Conservation (phyloP, 345 rosid species). For the rapeseed (Brassica napus) region DNA sequence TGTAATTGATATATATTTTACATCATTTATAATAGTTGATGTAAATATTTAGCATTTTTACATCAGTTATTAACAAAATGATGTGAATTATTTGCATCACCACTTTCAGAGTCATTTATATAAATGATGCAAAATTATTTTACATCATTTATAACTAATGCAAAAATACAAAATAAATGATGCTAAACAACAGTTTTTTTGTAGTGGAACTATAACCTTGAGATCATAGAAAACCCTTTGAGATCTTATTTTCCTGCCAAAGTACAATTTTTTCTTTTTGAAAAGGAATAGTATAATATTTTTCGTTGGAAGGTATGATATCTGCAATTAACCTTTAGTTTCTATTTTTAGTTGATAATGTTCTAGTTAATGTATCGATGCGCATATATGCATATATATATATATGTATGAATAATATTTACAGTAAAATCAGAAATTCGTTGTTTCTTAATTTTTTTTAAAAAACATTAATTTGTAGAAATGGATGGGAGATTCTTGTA, state of each 20-base stretch:
- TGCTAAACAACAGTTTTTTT: too few relatives aligned
- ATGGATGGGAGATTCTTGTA: constrained; percentile 42
- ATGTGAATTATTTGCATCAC: too few relatives aligned
- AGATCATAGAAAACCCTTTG: constrained; percentile 3
- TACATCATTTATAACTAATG: too few relatives aligned
- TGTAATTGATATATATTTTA: too few relatives aligned
- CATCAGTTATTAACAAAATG: too few relatives aligned
- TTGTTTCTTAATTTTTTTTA: constrained; percentile 8
- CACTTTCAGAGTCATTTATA: too few relatives aligned
- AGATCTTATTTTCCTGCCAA: not conserved
- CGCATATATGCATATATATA: not conserved
- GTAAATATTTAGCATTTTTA: too few relatives aligned
- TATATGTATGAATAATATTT: too few relatives aligned
- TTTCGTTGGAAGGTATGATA: constrained; percentile 26
- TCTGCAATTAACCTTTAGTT: not conserved
- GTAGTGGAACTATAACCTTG: not conserved
- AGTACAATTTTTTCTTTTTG: not conserved
- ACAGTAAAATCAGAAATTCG: not conserved
- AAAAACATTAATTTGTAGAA: constrained; percentile 11
- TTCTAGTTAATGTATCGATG: not conserved
- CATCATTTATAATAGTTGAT: too few relatives aligned
- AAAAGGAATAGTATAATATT: too few relatives aligned
- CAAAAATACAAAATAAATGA: too few relatives aligned
- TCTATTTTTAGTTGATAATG: not conserved
- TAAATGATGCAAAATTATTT: too few relatives aligned